Conservation (phyloP, 2,329 filamentous ascomycete genomes). For the Chalaropsis ovoidea region DNA sequence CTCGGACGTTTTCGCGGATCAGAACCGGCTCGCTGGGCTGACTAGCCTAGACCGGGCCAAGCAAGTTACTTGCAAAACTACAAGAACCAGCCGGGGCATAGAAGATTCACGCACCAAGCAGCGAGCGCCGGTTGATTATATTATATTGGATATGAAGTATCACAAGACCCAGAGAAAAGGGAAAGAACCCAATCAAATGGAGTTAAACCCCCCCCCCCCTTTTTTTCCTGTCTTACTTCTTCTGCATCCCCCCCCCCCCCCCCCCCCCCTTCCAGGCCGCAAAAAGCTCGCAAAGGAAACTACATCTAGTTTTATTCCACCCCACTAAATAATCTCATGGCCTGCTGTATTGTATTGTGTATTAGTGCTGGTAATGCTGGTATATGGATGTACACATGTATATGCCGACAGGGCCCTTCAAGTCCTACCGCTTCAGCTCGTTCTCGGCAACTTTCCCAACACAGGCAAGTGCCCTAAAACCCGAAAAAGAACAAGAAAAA, state of each 20-base stretch:
- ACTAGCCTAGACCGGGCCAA: neutral
- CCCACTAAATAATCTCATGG: neutral
- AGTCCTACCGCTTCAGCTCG: neutral
- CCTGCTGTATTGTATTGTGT: neutral
- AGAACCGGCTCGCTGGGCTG: neutral
- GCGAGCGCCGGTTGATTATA: neutral
- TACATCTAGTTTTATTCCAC: neutral
- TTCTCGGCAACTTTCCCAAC: neutral
- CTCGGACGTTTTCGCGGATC: slow-evolving; percentile 4
- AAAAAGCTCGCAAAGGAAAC: neutral
- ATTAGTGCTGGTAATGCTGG: neutral
- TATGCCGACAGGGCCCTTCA: neutral
- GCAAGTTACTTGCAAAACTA: neutral
- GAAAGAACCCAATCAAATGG: neutral
- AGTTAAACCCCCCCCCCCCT: neutral
- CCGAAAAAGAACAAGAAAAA: neutral
- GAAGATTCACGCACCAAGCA: neutral
- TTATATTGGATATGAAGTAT: neutral
- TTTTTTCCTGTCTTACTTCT: neutral
- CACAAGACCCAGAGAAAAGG: neutral
- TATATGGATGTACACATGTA: neutral
- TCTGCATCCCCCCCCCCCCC: neutral
- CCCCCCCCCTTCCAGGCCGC: neutral
- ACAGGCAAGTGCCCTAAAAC: neutral
- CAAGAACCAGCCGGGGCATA: no score